phyloP scores from a whole-genome alignment of 208 protist genomes.

The Leptomonas seymouri region DNA sequence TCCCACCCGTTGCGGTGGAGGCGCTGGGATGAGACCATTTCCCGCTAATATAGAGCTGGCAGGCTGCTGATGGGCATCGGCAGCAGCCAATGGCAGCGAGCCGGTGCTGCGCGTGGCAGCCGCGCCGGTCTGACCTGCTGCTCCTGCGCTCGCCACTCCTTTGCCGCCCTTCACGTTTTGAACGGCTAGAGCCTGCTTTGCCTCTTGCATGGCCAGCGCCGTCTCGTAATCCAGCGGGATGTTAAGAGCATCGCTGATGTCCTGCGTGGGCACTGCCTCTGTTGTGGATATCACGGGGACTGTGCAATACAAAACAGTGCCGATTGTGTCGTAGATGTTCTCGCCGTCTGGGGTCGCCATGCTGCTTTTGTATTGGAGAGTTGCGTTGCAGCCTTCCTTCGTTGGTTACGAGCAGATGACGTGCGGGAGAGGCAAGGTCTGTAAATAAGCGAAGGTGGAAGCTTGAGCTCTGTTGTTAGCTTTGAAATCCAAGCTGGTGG shows the following conservation, averaged over 20 bases:
- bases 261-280: constrained; percentile 1
- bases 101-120: not conserved
- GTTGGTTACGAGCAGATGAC: too few species aligned
- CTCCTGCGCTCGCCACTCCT: not conserved
- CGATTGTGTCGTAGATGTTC: constrained; percentile 71
- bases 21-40: not conserved
- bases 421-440: too few species aligned
- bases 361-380: not conserved
- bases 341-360: constrained; percentile 48
- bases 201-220: constrained; percentile 21
- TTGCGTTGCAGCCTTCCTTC: too few species aligned
- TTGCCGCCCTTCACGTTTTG: not conserved
- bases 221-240: constrained; percentile 32
- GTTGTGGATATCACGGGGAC: constrained; percentile 34
- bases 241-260: constrained; percentile 9
- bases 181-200: constrained; percentile 4
- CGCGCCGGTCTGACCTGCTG: not conserved
- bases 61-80: not conserved
- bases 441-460: too few species aligned
- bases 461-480: too few species aligned
- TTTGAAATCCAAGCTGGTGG: too few species aligned
- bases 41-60: not conserved
- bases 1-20: not conserved
- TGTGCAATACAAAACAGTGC: constrained; percentile 72
- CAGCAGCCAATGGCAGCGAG: not conserved